A percentile compares a stretch with the other conserved stretches of the same genome.
phyloP scores from a whole-genome alignment of 345 rosid species.

The Raphanus sativus region DNA sequence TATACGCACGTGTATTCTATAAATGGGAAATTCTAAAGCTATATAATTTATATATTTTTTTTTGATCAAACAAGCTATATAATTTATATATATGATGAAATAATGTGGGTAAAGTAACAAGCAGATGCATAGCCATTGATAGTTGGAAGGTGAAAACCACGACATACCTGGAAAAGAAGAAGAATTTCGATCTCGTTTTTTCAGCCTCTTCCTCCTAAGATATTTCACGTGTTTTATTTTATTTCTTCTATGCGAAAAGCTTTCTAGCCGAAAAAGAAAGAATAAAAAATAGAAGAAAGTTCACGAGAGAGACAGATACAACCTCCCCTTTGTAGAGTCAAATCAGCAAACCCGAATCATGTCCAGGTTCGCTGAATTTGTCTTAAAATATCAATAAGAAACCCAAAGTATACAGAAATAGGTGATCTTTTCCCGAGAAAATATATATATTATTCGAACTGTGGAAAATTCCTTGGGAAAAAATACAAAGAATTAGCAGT shows the following conservation, averaged over 20 bases:
- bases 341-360: neutral
- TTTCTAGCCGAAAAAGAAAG: neutral
- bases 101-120: neutral
- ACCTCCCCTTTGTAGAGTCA: neutral
- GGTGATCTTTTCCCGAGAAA: neutral
- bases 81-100: neutral
- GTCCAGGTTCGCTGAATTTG: conserved; percentile 32
- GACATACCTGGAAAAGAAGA: conserved; percentile 35
- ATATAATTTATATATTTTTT: neutral
- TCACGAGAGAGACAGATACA: conserved; percentile 28
- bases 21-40: neutral
- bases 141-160: conserved; percentile 34
- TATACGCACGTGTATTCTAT: conserved; percentile 16
- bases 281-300: conserved; percentile 3
- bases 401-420: neutral
- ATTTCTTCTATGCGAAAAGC: conserved; percentile 5
- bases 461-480: neutral
- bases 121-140: conserved; percentile 30
- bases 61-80: too few species aligned
- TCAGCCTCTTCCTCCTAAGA: conserved; percentile 4
- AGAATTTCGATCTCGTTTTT: conserved; percentile 20
- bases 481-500: neutral
- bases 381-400: neutral
- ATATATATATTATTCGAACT: neutral
- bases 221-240: conserved; percentile 11